Evolutionary conservation across 345 rosid species (phyloP).

Genomic region (Syzygium grande): DNA sequence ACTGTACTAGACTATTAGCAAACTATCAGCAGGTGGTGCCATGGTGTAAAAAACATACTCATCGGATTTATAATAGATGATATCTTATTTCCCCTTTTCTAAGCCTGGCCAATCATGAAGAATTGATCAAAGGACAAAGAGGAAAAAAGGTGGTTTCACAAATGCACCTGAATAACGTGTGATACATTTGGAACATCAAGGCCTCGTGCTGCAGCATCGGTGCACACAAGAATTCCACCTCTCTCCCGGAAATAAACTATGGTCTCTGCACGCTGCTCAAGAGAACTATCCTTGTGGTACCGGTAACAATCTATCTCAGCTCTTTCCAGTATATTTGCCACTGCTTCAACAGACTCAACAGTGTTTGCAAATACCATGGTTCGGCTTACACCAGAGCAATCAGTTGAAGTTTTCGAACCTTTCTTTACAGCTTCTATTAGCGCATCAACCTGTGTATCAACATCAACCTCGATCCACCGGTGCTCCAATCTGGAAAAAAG

Average conservation of each 20-base stretch:
- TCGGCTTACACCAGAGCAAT: constrained; percentile 28
- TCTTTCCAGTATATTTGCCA: constrained; percentile 60
- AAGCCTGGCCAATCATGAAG: not conserved
- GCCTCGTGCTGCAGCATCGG: constrained; percentile 99
- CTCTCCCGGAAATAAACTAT: constrained; percentile 60
- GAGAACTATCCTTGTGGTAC: constrained; percentile 77
- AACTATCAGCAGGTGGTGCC: not conserved
- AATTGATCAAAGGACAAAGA: not conserved
- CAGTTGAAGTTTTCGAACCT: constrained; percentile 12
- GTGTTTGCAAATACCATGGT: constrained; percentile 97
- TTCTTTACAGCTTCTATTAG: constrained; percentile 69
- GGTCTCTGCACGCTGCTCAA: constrained; percentile 67
- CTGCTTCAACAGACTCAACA: constrained; percentile 86
- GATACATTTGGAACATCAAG: constrained; percentile 89
- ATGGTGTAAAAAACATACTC: not conserved
- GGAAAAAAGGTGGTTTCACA: not conserved
- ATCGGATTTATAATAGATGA: not conserved
- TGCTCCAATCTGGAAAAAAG: constrained; percentile 60
- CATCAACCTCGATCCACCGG: constrained; percentile 78
- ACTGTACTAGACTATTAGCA: not conserved
- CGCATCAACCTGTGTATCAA: constrained; percentile 81
- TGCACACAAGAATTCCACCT: constrained; percentile 87
- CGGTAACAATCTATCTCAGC: constrained; percentile 70
- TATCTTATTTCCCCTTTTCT: not conserved
- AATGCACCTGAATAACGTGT: constrained; percentile 81